Conservation (phyloP, 352 stramenopile species). For the Hyaloperonospora brassicae region DNA sequence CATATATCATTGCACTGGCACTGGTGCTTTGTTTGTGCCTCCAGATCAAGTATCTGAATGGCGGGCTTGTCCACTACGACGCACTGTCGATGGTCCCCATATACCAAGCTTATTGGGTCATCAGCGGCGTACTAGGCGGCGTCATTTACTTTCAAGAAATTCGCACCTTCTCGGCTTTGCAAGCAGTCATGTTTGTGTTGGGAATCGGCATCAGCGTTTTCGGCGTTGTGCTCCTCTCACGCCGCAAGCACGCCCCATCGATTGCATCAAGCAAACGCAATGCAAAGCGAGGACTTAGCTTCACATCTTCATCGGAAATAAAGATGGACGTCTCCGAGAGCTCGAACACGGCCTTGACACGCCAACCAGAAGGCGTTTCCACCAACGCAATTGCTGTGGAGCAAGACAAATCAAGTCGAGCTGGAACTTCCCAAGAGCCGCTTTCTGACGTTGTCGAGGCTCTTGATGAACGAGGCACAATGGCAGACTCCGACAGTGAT, state of each 20-base stretch:
- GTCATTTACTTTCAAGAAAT: constrained; percentile 90
- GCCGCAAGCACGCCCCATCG: constrained; percentile 45
- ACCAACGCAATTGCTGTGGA: constrained; percentile 7
- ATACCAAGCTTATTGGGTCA: constrained; percentile 87
- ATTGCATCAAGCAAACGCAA: constrained; percentile 40
- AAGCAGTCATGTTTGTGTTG: constrained; percentile 79
- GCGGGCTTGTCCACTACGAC: constrained; percentile 67
- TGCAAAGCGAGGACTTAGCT: constrained; percentile 58
- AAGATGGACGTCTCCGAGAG: constrained; percentile 13
- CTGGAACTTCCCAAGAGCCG: constrained; percentile 8
- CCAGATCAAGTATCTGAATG: constrained; percentile 79
- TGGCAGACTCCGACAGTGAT: constrained; percentile 30
- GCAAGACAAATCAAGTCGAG: not conserved
- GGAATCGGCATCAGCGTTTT: constrained; percentile 76
- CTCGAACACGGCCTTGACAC: constrained; percentile 9
- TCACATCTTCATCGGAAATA: constrained; percentile 29
- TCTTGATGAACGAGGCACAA: constrained; percentile 21
- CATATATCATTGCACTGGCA: constrained; percentile 58
- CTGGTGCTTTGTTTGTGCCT: constrained; percentile 53
- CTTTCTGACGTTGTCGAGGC: constrained; percentile 15
- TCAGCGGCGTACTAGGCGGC: constrained; percentile 80
- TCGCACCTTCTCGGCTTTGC: constrained; percentile 56
- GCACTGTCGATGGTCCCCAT: constrained; percentile 78
- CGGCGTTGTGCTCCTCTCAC: constrained; percentile 74
- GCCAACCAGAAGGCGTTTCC: constrained; percentile 9